Evolutionary conservation across 176 grass and related monocot species (phyloP), one percentile per base, ranked within the genome.

Genomic region (Oryza australiensis): DNA sequence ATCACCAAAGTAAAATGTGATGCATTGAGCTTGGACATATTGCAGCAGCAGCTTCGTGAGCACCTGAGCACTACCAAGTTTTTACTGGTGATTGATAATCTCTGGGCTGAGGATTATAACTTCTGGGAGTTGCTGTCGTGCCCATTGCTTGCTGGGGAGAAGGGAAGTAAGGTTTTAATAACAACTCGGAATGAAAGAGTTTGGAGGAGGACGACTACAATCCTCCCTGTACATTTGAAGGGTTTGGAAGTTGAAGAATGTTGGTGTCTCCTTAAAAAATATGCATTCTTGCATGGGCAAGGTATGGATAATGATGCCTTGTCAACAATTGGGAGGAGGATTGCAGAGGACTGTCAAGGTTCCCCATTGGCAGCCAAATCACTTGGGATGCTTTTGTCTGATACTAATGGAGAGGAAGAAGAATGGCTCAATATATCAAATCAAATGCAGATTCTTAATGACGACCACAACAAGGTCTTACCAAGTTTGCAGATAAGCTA

Each of bases 361-460:
- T 92, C 90, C 34, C 93, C 87, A 5, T 82, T 95, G 18, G 93
- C 89, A 34, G 79, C 85, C n/a, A 95, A 88, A 27, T 92, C 85
- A 48, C 62, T 95, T 30, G 82, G 93, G 3, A 37, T 59, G 27
- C 78, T 92, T 76, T 80, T 95, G 37, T 80, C 81, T 5, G 69
- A 80, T 2, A 8, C 73, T 81, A 57, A 77, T 35, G 89, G 83
- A 67, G 51, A 76, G 6, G 66, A 43, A 83, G 93, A 95, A 48
- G 70, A 74, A 2, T 95, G 90, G 87, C 32, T 28, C 18, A 80
- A 41, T 57, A 76, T 92, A 68, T 42, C 70, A 15, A 73, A 59
- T 14, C 85, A 92, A 62, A 88, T 95, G 88, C 59, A 28, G 62
- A 78, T 79, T 73, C 86, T 88, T 66, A 75, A 82, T 73, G 79